A percentile compares a stretch with the other conserved stretches of the same genome.
These are phyloP conservation scores for Mrakia hoshinonis DNA, from an alignment of 768 basidiomycete species.

Conservation along the genomic window DNA sequence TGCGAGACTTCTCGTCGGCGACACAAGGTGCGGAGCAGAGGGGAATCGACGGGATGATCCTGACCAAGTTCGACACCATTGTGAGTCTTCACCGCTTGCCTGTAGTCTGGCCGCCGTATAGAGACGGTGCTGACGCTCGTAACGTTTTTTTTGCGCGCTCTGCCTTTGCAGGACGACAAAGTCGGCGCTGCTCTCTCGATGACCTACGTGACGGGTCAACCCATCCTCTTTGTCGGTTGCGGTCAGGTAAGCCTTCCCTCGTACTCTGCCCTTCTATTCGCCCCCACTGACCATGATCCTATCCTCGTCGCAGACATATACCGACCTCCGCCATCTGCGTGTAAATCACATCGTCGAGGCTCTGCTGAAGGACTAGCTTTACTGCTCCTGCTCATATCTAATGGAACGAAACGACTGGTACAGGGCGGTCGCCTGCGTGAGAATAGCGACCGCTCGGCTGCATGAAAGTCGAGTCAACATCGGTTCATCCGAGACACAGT, in stretches of 20 bases:
- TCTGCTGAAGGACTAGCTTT: slow-evolving; percentile 62
- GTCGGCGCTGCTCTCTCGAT: slow-evolving; percentile 97
- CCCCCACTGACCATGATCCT: not conserved
- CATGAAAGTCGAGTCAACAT: too few species aligned
- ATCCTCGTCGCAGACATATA: slow-evolving; percentile 66
- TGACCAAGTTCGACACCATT: slow-evolving; percentile 99
- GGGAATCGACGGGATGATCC: slow-evolving; percentile 95
- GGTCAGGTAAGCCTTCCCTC: slow-evolving; percentile 61
- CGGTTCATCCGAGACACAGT: too few species aligned
- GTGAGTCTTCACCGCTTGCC: slow-evolving; percentile 45
- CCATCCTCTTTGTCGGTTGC: slow-evolving; percentile 95
- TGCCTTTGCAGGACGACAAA: slow-evolving; percentile 47
- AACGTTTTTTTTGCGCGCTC: not conserved
- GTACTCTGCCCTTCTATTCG: slow-evolving; percentile 1
- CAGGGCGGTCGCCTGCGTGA: too few species aligned
- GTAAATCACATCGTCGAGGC: slow-evolving; percentile 91
- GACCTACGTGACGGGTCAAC: slow-evolving; percentile 98
- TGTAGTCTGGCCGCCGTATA: not conserved
- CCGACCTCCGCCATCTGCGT: slow-evolving; percentile 80
- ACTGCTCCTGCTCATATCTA: not conserved
- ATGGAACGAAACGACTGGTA: not conserved
- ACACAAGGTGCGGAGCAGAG: slow-evolving; percentile 58
- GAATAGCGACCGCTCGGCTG: too few species aligned
- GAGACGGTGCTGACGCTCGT: not conserved
- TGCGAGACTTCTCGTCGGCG: slow-evolving; percentile 81